A percentile compares a stretch with the other conserved stretches of the same genome.
phyloP scores from a whole-genome alignment of 768 basidiomycete genomes.

The Amanita rimosa region DNA sequence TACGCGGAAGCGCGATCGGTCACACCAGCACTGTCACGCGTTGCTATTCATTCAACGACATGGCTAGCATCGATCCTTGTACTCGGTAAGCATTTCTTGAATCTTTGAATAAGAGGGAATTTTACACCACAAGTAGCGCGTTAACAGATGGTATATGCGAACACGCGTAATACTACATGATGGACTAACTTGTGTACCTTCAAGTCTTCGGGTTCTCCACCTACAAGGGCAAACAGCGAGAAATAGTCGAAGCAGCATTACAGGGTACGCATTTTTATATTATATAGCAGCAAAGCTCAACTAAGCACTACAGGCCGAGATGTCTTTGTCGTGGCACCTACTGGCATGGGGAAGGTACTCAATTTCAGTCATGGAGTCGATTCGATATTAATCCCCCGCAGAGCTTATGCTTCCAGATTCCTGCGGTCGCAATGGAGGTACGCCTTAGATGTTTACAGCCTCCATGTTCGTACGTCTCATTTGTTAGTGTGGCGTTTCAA shows the following conservation, averaged over 20 bases:
- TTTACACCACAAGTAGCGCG: neutral
- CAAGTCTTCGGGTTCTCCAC: conserved; percentile 57
- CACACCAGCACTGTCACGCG: conserved; percentile 6
- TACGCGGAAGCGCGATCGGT: conserved; percentile 13
- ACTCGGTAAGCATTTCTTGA: neutral
- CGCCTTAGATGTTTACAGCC: neutral
- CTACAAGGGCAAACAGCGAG: conserved; percentile 72
- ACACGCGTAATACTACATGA: neutral
- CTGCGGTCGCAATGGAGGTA: conserved; percentile 58
- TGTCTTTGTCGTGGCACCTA: conserved; percentile 74
- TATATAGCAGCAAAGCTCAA: neutral
- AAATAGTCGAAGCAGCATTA: conserved; percentile 63
- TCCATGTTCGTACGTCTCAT: neutral
- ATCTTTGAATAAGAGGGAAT: neutral
- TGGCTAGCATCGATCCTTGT: conserved; percentile 1
- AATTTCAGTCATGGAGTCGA: neutral
- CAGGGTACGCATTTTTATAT: conserved; percentile 27
- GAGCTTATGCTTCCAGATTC: conserved; percentile 83
- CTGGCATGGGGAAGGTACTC: conserved; percentile 79
- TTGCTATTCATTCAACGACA: neutral
- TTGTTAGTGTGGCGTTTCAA: conserved; percentile 50
- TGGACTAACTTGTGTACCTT: neutral
- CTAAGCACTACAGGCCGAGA: conserved; percentile 38
- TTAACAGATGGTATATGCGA: neutral
- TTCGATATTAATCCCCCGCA: conserved; percentile 14